Evolutionary conservation across 2,329 filamentous ascomycete species (phyloP).

Genomic region (Arachnopeziza araneosa): DNA sequence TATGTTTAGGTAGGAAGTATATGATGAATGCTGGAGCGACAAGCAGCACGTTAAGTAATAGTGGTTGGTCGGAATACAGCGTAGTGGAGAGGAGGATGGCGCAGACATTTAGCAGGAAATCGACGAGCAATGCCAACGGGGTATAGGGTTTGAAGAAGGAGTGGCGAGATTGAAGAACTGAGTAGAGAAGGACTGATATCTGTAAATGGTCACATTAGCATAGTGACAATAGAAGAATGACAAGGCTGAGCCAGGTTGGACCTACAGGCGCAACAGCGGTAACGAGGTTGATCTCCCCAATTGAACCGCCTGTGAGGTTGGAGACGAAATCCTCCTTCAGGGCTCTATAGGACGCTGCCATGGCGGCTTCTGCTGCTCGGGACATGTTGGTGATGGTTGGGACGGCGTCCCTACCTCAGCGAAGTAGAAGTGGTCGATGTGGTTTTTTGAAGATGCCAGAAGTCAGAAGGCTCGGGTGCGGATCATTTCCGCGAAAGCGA

Average conservation of each 20-base stretch:
- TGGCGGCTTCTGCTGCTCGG: conserved; percentile 29
- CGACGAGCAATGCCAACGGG: conserved; percentile 61
- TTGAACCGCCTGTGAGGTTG: conserved; percentile 75
- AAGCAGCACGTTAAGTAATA: conserved; percentile 70
- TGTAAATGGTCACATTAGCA: conserved; percentile 35
- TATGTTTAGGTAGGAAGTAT: conserved; percentile 46
- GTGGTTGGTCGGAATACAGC: conserved; percentile 69
- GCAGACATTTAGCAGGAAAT: conserved; percentile 83
- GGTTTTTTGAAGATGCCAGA: background rate
- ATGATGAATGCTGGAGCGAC: conserved; percentile 61
- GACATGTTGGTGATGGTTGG: background rate
- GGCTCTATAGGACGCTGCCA: conserved; percentile 68
- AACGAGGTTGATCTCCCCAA: conserved; percentile 82
- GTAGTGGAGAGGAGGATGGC: conserved; percentile 81
- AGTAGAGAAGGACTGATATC: conserved; percentile 83
- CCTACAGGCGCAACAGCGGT: conserved; percentile 79
- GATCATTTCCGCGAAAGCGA: background rate
- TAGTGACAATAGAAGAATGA: background rate
- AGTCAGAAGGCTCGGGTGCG: background rate
- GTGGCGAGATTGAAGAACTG: conserved; percentile 75
- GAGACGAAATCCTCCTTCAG: conserved; percentile 96
- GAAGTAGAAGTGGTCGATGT: background rate
- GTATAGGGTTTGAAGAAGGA: conserved; percentile 78
- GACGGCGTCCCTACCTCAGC: background rate
- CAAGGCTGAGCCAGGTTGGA: conserved; percentile 16